Base-by-base conservation (phyloP, 371 early-diverging fungal genomes). In the Entomophthora muscae region DNA sequence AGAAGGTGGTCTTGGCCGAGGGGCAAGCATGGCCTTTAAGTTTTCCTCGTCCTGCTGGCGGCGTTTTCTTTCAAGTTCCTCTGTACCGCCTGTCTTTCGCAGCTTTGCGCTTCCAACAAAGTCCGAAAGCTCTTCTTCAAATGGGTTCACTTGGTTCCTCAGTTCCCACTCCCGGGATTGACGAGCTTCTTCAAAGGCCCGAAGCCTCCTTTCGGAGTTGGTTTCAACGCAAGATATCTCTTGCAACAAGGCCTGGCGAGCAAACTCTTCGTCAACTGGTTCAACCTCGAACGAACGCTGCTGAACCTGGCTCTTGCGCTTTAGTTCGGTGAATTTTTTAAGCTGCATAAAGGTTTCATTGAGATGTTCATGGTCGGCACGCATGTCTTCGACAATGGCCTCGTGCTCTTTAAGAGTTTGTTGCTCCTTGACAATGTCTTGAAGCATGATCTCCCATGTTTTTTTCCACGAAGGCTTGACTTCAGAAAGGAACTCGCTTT, bases 381-480 rank as follows among this genome's bases (percentile, higher is more conserved):
- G 68, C 27, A 86, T 67, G 66, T 85, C 88, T 32, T 74, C 69
- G 21, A 88, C 61, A 53, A 84, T 62, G 0, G 73, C 77, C 66
- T 87, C 85, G 42, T 84, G 83, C 27, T 88, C 85, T 64, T 85
- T 89, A 63, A 87, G 72, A 63, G 83, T 81, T 64, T 82, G 76
- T 66, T 89, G 89, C 64, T 89, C 89, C 63, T 81, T 77, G 29
- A 89, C 79, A 64, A 90, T 85, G 24, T 75, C 78, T 63, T 89
- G 84, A 30, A 90, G 69, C 71, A 88, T 88, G 1, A 73, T 74
- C 66, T 89, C 88, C 90, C 89, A 90, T 0, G 82, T 81, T 70
- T 76, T 77, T 67, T 88, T 89, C 90, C 90, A 90, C 2, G 70
- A 69, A 0, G 87, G 81, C 29, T 82, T 76, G 5, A 77, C 68